These are phyloP conservation scores for peach (Prunus persica) DNA, from an alignment of 306 rosid species.

Conservation along the genomic window DNA sequence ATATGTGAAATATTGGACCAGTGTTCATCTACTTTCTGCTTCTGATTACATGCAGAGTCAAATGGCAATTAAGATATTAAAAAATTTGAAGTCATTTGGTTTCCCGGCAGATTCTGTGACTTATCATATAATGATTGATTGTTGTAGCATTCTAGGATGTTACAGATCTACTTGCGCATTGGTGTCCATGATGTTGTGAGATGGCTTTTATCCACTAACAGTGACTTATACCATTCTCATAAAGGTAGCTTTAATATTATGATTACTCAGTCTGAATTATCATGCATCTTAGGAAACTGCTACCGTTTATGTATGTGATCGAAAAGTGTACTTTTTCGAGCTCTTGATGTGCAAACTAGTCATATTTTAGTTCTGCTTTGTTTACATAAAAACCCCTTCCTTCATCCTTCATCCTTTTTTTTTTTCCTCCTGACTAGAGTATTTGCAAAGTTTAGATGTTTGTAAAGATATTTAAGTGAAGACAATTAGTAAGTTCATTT, in stretches of 20 bases:
- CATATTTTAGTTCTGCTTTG: not conserved
- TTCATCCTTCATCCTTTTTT: not conserved
- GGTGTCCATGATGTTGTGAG: slow-evolving; percentile 67
- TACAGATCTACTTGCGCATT: slow-evolving; percentile 64
- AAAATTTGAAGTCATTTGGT: slow-evolving; percentile 61
- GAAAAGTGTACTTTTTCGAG: not conserved
- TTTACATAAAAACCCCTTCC: not conserved
- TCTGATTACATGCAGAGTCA: slow-evolving; percentile 52
- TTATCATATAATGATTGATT: slow-evolving; percentile 71
- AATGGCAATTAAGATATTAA: slow-evolving; percentile 60
- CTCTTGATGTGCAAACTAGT: not conserved
- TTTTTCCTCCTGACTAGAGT: not conserved
- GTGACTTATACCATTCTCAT: slow-evolving; percentile 57
- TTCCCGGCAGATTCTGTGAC: slow-evolving; percentile 48
- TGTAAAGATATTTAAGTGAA: too few relatives aligned
- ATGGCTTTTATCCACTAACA: slow-evolving; percentile 55
- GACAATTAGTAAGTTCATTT: too few relatives aligned
- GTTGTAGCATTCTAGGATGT: slow-evolving; percentile 52
- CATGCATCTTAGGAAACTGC: slow-evolving; percentile 1
- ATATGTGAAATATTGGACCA: slow-evolving; percentile 12
- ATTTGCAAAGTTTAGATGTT: not conserved
- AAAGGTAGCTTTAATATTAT: slow-evolving; percentile 48
- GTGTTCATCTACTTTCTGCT: slow-evolving; percentile 26
- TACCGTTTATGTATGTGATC: slow-evolving; percentile 21
- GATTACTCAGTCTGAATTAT: slow-evolving; percentile 4